phyloP scores from a whole-genome alignment of 352 stramenopile species.

The Albugo laibachii region DNA sequence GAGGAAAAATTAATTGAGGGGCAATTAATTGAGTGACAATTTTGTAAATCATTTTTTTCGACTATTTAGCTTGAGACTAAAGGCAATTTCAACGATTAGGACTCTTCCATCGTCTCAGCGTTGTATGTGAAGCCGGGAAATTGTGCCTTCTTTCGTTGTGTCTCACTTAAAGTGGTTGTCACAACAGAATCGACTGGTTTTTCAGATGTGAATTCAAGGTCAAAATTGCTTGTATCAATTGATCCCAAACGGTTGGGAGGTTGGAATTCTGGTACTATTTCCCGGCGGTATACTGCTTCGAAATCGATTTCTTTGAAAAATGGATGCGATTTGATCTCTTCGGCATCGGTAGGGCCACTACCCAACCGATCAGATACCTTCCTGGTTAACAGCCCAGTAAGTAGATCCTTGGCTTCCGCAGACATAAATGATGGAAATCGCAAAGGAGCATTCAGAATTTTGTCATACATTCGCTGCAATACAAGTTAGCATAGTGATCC shows the following conservation, averaged over 20 bases:
- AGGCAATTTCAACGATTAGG: no score
- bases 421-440: slow-evolving; percentile 83
- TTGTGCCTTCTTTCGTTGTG: slow-evolving; percentile 78
- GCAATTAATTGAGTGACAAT: no score
- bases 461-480: slow-evolving; percentile 83
- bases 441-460: slow-evolving; percentile 83
- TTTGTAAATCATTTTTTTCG: no score
- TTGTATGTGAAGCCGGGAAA: slow-evolving; percentile 83
- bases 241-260: slow-evolving; percentile 71
- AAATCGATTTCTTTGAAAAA: slow-evolving; percentile 89
- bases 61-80: slow-evolving; percentile 71
- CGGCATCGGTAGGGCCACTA: slow-evolving; percentile 64
- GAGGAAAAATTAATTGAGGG: no score
- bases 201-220: slow-evolving; percentile 86
- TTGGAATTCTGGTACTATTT: slow-evolving; percentile 83
- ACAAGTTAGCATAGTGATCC: background rate
- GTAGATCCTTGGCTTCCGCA: slow-evolving; percentile 67
- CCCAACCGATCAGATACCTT: slow-evolving; percentile 78
- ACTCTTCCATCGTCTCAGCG: slow-evolving; percentile 53
- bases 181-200: slow-evolving; percentile 81
- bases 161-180: slow-evolving; percentile 81
- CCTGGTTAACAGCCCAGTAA: slow-evolving; percentile 67
- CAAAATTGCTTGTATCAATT: slow-evolving; percentile 88
- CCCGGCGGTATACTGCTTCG: slow-evolving; percentile 73
- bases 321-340: slow-evolving; percentile 85